phyloP scores from a whole-genome alignment of 805 yeast species.

The Wickerhamiella dianesei region DNA sequence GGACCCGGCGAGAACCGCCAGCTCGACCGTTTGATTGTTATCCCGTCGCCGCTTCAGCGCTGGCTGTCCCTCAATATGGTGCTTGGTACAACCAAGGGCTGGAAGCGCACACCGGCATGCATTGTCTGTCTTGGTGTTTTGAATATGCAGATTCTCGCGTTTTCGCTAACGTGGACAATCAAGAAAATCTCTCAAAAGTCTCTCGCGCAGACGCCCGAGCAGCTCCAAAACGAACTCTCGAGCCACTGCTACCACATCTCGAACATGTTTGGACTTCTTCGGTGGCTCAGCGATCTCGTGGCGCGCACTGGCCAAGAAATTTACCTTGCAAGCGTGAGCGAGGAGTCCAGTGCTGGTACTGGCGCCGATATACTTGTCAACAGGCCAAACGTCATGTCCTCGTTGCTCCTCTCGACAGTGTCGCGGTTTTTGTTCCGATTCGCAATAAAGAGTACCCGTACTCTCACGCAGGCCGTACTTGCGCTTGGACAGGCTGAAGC shows the following conservation, averaged over 20 bases:
- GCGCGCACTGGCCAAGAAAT: slow-evolving; percentile 61
- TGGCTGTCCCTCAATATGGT: slow-evolving; percentile 55
- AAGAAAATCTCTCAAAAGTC: slow-evolving; percentile 26
- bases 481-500: slow-evolving; percentile 11
- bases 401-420: slow-evolving; percentile 26
- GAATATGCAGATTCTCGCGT: slow-evolving; percentile 56
- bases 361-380: slow-evolving; percentile 3
- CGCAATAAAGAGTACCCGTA: slow-evolving; percentile 28
- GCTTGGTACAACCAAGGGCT: slow-evolving; percentile 40
- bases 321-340: slow-evolving; percentile 18
- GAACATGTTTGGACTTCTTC: slow-evolving; percentile 51
- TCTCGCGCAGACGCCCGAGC: slow-evolving; percentile 21
- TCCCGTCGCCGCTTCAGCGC: slow-evolving; percentile 59
- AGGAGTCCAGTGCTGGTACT: slow-evolving; percentile 2
- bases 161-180: slow-evolving; percentile 56
- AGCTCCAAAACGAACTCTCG: slow-evolving; percentile 29
- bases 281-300: slow-evolving; percentile 77
- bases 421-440: slow-evolving; percentile 27
- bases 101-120: slow-evolving; percentile 33
- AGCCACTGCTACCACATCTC: slow-evolving; percentile 21
- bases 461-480: slow-evolving; percentile 17
- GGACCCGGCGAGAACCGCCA: slow-evolving; percentile 46
- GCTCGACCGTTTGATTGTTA: slow-evolving; percentile 58
- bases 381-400: slow-evolving; percentile 18
- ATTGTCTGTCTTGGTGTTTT: slow-evolving; percentile 48